phyloP scores from a whole-genome alignment of 306 rosid species.

The Carpinus fangiana region DNA sequence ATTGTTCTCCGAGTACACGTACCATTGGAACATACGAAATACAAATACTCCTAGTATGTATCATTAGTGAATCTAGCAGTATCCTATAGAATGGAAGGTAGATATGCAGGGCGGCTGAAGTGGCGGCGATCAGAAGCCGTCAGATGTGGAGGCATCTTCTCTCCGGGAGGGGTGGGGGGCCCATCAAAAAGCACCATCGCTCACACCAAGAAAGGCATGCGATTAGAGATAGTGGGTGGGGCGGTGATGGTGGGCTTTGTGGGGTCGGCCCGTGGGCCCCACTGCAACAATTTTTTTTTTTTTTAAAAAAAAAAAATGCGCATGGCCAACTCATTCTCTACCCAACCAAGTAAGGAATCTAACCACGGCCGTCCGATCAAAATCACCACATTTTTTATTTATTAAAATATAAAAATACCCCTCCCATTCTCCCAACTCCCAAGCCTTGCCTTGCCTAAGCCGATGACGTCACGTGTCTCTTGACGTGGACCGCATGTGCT shows the following conservation, averaged over 20 bases:
- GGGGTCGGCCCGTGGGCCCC: slow-evolving; percentile 7
- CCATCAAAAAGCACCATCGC: background rate
- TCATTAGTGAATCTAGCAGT: too few species aligned
- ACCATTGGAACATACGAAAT: too few species aligned
- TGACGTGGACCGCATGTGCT: slow-evolving; percentile 38
- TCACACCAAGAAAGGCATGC: background rate
- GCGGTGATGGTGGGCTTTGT: slow-evolving; percentile 28
- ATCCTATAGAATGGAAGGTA: too few species aligned
- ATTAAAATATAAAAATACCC: too few species aligned
- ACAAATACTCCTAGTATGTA: background rate
- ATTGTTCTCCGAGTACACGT: too few species aligned
- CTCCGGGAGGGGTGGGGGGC: background rate
- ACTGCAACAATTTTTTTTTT: background rate
- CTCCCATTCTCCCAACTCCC: too few species aligned
- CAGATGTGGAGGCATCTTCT: slow-evolving; percentile 20
- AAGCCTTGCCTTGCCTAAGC: background rate
- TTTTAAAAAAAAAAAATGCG: background rate
- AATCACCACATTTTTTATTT: background rate
- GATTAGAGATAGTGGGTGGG: slow-evolving; percentile 4
- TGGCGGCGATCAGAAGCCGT: slow-evolving; percentile 29
- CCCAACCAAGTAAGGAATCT: slow-evolving; percentile 23
- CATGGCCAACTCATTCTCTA: background rate
- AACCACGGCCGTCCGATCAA: slow-evolving; percentile 13
- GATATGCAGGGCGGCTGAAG: background rate
- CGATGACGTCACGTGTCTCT: slow-evolving; percentile 29